phyloP scores from a whole-genome alignment of 2,329 filamentous ascomycete genomes.

The Colletotrichum magnum region DNA sequence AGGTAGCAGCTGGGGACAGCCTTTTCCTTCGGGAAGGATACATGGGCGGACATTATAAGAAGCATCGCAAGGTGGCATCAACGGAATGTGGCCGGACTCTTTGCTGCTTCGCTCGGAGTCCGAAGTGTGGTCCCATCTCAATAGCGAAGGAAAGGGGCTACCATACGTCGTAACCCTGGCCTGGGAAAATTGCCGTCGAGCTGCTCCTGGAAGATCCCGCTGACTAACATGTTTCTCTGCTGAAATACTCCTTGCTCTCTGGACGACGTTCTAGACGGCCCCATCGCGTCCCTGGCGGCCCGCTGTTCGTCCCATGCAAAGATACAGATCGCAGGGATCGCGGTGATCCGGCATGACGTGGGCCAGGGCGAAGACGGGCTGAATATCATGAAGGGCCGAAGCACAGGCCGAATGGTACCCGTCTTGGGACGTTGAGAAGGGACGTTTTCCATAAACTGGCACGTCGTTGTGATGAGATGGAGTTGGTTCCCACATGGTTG shows the following conservation, averaged over 20 bases:
- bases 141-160: slow-evolving; percentile 4
- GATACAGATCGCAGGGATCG: slow-evolving; percentile 21
- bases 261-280: not conserved
- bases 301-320: slow-evolving; percentile 30
- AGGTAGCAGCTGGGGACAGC: not conserved
- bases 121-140: slow-evolving; percentile 16
- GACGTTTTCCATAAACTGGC: slow-evolving; percentile 12
- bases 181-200: slow-evolving; percentile 7
- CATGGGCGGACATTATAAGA: slow-evolving; percentile 12
- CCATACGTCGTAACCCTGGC: slow-evolving; percentile 7
- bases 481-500: slow-evolving; percentile 23
- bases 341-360: slow-evolving; percentile 26
- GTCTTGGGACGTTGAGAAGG: slow-evolving; percentile 3
- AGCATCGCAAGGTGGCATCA: not conserved
- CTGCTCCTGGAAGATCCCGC: slow-evolving; percentile 1
- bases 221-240: slow-evolving; percentile 18
- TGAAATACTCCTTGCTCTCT: not conserved
- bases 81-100: slow-evolving; percentile 17
- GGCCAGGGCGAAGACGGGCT: slow-evolving; percentile 24
- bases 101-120: slow-evolving; percentile 21
- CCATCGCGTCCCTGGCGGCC: slow-evolving; percentile 19
- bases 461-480: slow-evolving; percentile 7
- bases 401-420: slow-evolving; percentile 19
- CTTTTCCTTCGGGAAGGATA: not conserved
- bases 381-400: slow-evolving; percentile 22